phyloP scores from a whole-genome alignment of 768 basidiomycete species.

The Termitomyces sp. region DNA sequence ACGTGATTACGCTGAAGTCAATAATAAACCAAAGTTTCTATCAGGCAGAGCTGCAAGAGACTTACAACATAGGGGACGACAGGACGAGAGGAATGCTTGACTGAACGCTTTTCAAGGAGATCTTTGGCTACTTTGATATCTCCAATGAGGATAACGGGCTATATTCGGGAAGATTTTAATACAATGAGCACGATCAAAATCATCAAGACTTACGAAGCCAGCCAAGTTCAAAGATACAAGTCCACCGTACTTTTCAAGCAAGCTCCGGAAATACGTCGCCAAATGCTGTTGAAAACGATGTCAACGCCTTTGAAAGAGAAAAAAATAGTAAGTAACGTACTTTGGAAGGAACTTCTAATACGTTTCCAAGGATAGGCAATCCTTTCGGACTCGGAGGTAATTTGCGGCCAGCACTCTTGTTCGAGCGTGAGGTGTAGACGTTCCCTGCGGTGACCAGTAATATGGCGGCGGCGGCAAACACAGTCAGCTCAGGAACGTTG shows the following conservation, averaged over 20 bases:
- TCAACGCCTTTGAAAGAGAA: neutral
- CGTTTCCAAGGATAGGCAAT: slow-evolving; percentile 3
- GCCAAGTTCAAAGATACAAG: slow-evolving; percentile 5
- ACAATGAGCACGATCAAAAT: neutral
- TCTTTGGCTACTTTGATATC: slow-evolving; percentile 6
- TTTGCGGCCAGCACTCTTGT: neutral
- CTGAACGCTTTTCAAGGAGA: slow-evolving; percentile 3
- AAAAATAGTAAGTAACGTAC: neutral
- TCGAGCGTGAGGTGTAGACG: neutral
- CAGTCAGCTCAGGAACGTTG: neutral
- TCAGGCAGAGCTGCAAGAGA: neutral
- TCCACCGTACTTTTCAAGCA: slow-evolving; percentile 4
- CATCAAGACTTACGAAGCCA: neutral
- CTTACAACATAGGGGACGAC: slow-evolving; percentile 3
- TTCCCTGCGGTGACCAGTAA: neutral
- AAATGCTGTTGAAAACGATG: neutral
- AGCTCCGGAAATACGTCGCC: neutral
- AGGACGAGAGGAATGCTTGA: slow-evolving; percentile 1
- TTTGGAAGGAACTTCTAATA: slow-evolving; percentile 4
- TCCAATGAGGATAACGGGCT: slow-evolving; percentile 1
- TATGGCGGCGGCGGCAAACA: neutral
- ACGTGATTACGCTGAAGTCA: neutral
- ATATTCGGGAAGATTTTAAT: neutral
- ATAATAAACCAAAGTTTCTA: neutral
- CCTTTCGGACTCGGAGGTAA: slow-evolving; percentile 2